Base-by-base conservation (phyloP, 768 basidiomycete species). In the Trichaptum fuscoviolaceum region DNA sequence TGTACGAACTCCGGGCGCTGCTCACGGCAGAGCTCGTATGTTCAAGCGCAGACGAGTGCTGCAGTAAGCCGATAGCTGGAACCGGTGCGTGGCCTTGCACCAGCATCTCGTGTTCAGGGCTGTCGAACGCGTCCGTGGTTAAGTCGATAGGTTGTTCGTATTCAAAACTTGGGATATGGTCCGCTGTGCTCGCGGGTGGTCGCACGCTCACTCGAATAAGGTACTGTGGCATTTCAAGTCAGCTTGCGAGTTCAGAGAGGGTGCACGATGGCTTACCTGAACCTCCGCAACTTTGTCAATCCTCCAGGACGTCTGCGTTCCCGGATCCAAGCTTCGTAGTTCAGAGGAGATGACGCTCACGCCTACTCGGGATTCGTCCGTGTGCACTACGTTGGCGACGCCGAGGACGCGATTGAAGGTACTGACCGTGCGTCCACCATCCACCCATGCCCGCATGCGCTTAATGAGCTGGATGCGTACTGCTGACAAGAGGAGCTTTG, bases 61-160 rank as follows among this genome's bases (percentile, higher is more conserved):
- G 42, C 42, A 52, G 42, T 52, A 52, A 52, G 42, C 78, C 81
- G 35, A 82, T 70, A 1, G 82, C 82, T 4, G 81, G 82, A 15
- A 77, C 75, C 8, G 79, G 78, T 20, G 73, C 70, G 1, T 79
- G 80, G 18, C 77, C 80, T 25, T 76, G 73, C 7, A 75, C 74
- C 34, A 74, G 71, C 24, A 80, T 65, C 67, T 81, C 82, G 58
- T 74, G 74, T 58, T 79, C 77, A 26, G 75, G 70, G 27, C 76
- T 73, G 18, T 78, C 81, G 73, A 77, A 81, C 25, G 73, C 72
- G 68, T 82, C 81, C 5, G 78, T 81, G 26, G 76, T 78, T 9
- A 83, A 61, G 35, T 75, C 69, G 15, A 83, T 59, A 9, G 73
- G 67, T 63, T 78, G 77, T 20, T 80, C 78, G 66, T 79, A 75